Evolutionary conservation across 164 flowering plant species (phyloP), one percentile per base, ranked within the genome.

Genomic region (Cinnamomum micranthum): DNA sequence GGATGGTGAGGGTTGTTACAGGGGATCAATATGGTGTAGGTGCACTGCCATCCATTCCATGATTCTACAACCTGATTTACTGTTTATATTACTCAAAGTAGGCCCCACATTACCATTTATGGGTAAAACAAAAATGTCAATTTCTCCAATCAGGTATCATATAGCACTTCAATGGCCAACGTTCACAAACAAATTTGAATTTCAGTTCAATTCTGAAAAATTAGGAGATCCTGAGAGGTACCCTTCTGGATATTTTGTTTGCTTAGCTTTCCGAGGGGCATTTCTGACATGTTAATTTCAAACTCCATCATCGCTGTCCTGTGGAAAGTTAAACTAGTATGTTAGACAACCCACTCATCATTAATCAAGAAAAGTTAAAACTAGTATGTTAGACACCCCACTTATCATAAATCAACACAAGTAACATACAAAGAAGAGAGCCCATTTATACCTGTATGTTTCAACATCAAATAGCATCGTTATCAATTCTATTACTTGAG

Each of bases 221-320:
- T 55, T 55, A 4, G 12, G 60, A 55, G n/a, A 55, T 55, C 4
- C n/a, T 19, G n/a, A 28, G 50, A 59, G 33, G 15, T 80, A 94
- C 99, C 99, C 77, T 88, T 87, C 77, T 90, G 93, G 73, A 96
- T 94, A 75, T 94, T 94, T 69, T 80, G 86, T 85, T 88, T 94
- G 86, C 99, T 96, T 74, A 96, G 88, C 77, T 92, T 96, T 74
- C 98, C 99, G 78, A 94, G 97, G 5, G 99, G 99, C 98, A 96
- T 96, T 83, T 96, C 97, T 31, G 94, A 83, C 97, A 96, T 83
- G 81, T 96, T 92, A 69, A 96, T 94, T 85, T 96, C 88, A 77
- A 96, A 96, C 68, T 94, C 99, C 95, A 92, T 84, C 97, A 96
- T 91, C 55, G 99, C 98, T 83, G 94, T 89, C 85, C 99, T 94